Conservation (phyloP, 257 asterid species). For the Nicotiana knightiana region DNA sequence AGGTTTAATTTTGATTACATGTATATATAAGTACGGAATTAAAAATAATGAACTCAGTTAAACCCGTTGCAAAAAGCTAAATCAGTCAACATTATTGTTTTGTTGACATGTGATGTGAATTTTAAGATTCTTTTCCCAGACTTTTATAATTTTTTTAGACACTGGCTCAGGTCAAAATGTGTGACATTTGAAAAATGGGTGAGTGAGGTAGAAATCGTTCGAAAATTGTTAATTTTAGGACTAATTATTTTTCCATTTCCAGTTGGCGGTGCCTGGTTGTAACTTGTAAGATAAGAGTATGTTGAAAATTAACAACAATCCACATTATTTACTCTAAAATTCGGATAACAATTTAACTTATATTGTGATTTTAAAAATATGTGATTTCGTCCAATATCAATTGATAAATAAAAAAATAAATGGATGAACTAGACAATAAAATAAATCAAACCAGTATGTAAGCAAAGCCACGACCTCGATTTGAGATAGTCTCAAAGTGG, state of each 20-base stretch:
- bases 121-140: background rate
- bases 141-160: background rate
- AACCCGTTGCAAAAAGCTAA: background rate
- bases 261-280: background rate
- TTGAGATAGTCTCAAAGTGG: no score
- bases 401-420: no score
- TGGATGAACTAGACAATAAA: no score
- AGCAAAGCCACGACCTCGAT: no score
- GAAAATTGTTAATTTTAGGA: background rate
- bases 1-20: background rate
- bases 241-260: background rate
- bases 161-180: conserved; percentile 7
- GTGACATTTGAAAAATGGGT: background rate
- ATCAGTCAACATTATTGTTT: background rate
- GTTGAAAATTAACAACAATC: background rate
- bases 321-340: no score
- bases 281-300: background rate
- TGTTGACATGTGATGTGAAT: background rate
- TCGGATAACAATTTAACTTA: no score
- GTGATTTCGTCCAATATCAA: no score
- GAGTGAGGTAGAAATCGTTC: background rate
- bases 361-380: no score
- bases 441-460: no score
- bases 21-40: background rate
- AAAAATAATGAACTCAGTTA: background rate